Evolutionary conservation across 352 stramenopile genomes (phyloP), one percentile per base, ranked within the genome.

Genomic region (Phytophthora sojae): DNA sequence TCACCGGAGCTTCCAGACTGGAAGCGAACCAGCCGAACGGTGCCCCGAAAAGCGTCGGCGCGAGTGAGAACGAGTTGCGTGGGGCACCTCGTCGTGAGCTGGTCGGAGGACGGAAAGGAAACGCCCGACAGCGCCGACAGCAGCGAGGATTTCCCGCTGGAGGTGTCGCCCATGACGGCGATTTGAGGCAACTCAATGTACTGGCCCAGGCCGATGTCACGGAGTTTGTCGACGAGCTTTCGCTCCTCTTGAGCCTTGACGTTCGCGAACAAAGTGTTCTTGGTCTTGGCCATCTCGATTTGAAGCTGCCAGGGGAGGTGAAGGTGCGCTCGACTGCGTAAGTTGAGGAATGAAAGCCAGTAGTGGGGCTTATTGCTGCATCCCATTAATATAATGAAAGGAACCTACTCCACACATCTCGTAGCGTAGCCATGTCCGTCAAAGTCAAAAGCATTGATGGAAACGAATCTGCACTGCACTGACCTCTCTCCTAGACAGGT

Each of bases 111-210:
- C 39, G 91, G 89, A 71, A 97, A 97, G 30, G 87, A 81, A 17
- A 97, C 70, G 7, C 88, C 87, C 9, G 83, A 95, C 11, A 97
- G 74, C 23, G 91, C 85, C 21, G 95, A 93, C 2, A 97, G 67
- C 8, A 97, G 79, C n/a, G 88, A 95, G 44, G 85, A 95, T 63
- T 97, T 97, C 21, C 90, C 91, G 73, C 85, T 96, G 29, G 82
- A 95, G 17, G 91, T 97, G 70, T 97, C 91, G 14, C 93, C 92
- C 84, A 97, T 93, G 32, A 97, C 93, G 15, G 82, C 88, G 67
- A 97, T 97, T 77, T 96, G 93, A n/a, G 92, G 93, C 8, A 97
- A 67, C 64, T 95, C 53, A 29, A 98, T 75, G 66, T 93, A 95
- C 61, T 93, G 71, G 44, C 80, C 83, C 3, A 91, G 70, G 2